These are phyloP conservation scores for Huiozyma naganishii DNA, from an alignment of 805 yeast genomes.

Conservation along the genomic window DNA sequence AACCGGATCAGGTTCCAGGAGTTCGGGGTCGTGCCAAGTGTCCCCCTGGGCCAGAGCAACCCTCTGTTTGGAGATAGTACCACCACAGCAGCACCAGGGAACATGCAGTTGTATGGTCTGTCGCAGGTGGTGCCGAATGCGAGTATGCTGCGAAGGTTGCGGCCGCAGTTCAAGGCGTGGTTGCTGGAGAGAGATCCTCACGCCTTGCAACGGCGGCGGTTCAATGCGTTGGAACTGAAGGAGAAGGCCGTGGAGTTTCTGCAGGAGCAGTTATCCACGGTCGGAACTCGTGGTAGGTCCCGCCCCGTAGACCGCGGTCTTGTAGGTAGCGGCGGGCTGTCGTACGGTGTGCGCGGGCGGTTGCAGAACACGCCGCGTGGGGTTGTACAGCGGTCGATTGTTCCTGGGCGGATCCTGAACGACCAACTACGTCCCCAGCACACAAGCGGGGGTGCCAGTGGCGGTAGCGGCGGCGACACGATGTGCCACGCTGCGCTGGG, in stretches of 20 bases:
- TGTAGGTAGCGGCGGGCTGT: constrained; percentile 68
- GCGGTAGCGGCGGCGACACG: constrained; percentile 26
- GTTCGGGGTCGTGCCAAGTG: constrained; percentile 37
- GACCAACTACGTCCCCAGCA: constrained; percentile 1
- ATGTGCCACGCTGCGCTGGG: constrained; percentile 46
- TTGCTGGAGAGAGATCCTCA: constrained; percentile 42
- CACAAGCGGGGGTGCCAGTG: constrained; percentile 22
- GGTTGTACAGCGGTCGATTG: constrained; percentile 38
- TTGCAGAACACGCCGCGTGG: constrained; percentile 65
- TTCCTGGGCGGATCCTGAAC: constrained; percentile 53
- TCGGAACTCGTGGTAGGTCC: neutral
- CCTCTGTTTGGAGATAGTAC: constrained; percentile 25
- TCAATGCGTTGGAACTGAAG: constrained; percentile 27
- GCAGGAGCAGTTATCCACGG: constrained; percentile 7
- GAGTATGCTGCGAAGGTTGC: constrained; percentile 12
- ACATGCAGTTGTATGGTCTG: constrained; percentile 5
- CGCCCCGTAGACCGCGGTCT: constrained; percentile 18
- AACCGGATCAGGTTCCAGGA: constrained; percentile 60
- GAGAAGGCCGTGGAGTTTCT: constrained; percentile 34
- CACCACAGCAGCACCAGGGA: neutral
- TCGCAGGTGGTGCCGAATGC: constrained; percentile 1
- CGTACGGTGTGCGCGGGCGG: constrained; percentile 60
- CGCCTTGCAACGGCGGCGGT: constrained; percentile 20
- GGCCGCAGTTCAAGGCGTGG: constrained; percentile 46
- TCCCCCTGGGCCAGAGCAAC: constrained; percentile 18